Percentiles rank a stretch among this genome's conserved stretches.
Conservation (phyloP, 768 basidiomycete species). For the Boletus sp. region DNA sequence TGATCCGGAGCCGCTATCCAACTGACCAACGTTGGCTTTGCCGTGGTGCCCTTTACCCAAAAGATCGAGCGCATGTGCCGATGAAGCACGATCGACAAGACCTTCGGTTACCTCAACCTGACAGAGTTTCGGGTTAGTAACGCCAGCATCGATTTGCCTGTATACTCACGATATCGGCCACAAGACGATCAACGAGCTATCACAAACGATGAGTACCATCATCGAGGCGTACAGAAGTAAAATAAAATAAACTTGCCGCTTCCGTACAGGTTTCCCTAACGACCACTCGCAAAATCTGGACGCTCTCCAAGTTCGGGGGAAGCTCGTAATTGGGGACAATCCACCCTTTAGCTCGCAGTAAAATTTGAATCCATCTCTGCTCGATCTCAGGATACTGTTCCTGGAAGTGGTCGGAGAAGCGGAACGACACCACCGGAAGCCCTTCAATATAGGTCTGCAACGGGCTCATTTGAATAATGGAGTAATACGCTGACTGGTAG, state of each 20-base stretch:
- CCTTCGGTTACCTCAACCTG: conserved; percentile 66
- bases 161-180: conserved; percentile 64
- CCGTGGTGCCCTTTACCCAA: conserved; percentile 34
- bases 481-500: conserved; percentile 1
- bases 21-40: conserved; percentile 38
- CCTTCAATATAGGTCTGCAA: conserved; percentile 46
- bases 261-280: conserved; percentile 56
- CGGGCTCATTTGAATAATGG: not conserved
- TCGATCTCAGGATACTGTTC: conserved; percentile 52
- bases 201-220: conserved; percentile 23
- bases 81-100: conserved; percentile 46
- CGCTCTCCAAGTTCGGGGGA: conserved; percentile 47
- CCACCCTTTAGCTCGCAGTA: conserved; percentile 50
- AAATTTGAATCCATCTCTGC: conserved; percentile 56
- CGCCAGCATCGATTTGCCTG: not conserved
- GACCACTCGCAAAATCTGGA: conserved; percentile 64
- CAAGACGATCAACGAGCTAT: conserved; percentile 61
- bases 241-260: conserved; percentile 38
- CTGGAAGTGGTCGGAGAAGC: conserved; percentile 55
- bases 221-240: conserved; percentile 19
- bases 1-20: conserved; percentile 49
- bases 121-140: not conserved
- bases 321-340: conserved; percentile 64
- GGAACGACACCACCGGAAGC: conserved; percentile 53
- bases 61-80: conserved; percentile 50